These are phyloP conservation scores for Coix lacrymajobi DNA, from an alignment of 176 grass and related monocot genomes.

Conservation along the genomic window DNA sequence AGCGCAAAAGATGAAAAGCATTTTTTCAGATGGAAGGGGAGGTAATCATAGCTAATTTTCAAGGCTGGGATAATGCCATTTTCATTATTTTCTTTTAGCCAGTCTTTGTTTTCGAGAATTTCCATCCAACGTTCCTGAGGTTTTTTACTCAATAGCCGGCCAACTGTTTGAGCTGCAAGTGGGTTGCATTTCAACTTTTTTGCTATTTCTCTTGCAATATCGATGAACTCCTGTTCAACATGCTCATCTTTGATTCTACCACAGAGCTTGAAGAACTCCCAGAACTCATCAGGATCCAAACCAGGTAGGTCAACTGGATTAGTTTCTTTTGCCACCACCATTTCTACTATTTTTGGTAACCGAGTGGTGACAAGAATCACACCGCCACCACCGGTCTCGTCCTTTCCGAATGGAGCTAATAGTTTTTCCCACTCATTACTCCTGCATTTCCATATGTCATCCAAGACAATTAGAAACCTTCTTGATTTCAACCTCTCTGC, in stretches of 20 bases:
- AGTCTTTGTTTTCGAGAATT: not conserved
- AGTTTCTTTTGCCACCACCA: not conserved
- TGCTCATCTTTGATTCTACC: not conserved
- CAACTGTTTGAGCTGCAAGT: not conserved
- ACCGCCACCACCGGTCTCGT: not conserved
- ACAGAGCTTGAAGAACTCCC: not conserved
- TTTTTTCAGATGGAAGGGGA: conserved; percentile 8
- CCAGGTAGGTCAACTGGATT: not conserved
- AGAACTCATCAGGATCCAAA: not conserved
- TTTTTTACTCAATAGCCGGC: not conserved
- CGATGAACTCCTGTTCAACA: not conserved
- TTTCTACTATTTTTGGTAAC: not conserved
- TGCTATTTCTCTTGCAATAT: not conserved
- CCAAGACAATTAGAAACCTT: conserved; percentile 3
- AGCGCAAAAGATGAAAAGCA: too few species aligned
- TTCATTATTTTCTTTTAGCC: not conserved
- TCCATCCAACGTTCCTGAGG: not conserved
- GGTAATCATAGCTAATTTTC: conserved; percentile 4
- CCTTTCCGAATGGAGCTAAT: not conserved
- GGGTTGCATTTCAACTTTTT: not conserved
- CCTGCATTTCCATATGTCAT: conserved; percentile 22
- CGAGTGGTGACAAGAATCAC: conserved; percentile 21
- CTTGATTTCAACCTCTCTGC: not conserved
- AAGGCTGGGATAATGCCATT: not conserved
- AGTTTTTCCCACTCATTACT: not conserved